Base-by-base conservation (phyloP, 2,329 filamentous ascomycete species). In the Fonsecaea erecta region DNA sequence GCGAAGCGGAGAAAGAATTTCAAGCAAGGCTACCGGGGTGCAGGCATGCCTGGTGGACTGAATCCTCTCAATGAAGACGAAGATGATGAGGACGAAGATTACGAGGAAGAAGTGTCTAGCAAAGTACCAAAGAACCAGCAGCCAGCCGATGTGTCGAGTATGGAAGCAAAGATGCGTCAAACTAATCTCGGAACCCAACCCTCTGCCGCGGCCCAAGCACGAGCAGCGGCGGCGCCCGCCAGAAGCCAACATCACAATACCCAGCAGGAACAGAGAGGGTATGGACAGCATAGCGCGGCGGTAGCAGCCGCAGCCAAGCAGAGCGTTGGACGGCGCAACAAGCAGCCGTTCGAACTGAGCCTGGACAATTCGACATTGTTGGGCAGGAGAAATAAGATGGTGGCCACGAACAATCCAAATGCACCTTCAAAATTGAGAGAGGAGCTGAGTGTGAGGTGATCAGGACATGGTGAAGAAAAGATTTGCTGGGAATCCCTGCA, bases 321-420 rank as follows among this genome's bases (percentile, higher is more conserved):
- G 73, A 92, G 92, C 74, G 92, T 95, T 46, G 87, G 89, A 52
- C 83, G 86, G 34, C 85, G 87, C 68, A 87, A 90, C 71, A 91
- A 89, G 77, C 93, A 92, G 34, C 88, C 90, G 0, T 99, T 99
- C 71, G 95, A 99, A 78, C 85, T 99, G 53, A 97, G 88, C 74
- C 81, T 99, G 40, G 92, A 96, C 70, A 95, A 95, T 62, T 91
- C 95, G 0, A 98, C 93, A 1, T 79, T 99, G 58, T 82, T 99
- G 3, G 93, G 93, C 34, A 87, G 93, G 72, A 81, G 87, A 57
- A 71, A 72, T 52, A 73, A 73, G 54, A 60, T 62, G 43, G 69
- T 60, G 6, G 52, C 35, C 2, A 26, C 24, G 7, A 48, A 48
- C 34, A 51, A 24, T 30, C 48, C 40, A 26, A 54, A 61, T n/a